Evolutionary conservation across 257 asterid species (phyloP).

Genomic region (Jaltomata sinuosa): DNA sequence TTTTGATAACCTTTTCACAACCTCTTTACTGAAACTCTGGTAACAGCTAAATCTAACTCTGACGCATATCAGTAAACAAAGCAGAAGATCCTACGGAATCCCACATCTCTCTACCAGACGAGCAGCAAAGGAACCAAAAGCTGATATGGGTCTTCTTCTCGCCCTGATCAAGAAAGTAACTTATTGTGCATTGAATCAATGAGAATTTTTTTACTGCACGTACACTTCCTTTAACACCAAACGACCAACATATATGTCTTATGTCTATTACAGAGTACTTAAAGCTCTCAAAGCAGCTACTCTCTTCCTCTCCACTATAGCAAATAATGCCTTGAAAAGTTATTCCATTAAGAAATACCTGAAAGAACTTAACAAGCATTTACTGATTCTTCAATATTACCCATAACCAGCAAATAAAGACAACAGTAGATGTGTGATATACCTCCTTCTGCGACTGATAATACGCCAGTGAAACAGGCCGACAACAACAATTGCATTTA

Average conservation of each 20-base stretch:
- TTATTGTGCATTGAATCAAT: background rate
- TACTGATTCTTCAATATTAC: background rate
- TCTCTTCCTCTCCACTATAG: background rate
- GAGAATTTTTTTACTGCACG: background rate
- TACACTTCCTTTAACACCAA: background rate
- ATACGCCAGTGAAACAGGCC: constrained; percentile 44
- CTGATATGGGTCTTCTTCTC: background rate
- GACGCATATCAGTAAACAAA: background rate
- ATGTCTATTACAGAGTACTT: background rate
- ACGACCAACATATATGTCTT: background rate
- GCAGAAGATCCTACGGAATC: background rate
- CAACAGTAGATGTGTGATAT: constrained; percentile 1
- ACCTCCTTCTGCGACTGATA: constrained; percentile 98
- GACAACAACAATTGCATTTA: constrained; percentile 64
- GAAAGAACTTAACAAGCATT: background rate
- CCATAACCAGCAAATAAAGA: background rate
- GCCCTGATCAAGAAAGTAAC: background rate
- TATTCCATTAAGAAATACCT: background rate
- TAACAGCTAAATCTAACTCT: background rate
- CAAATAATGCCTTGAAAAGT: background rate
- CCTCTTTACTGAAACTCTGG: background rate
- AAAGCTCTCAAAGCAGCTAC: background rate
- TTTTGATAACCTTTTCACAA: background rate
- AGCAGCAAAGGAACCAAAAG: background rate
- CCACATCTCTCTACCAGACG: background rate